Conservation (phyloP, 2,329 filamentous ascomycete genomes). For the Metarhizium anisopliae region DNA sequence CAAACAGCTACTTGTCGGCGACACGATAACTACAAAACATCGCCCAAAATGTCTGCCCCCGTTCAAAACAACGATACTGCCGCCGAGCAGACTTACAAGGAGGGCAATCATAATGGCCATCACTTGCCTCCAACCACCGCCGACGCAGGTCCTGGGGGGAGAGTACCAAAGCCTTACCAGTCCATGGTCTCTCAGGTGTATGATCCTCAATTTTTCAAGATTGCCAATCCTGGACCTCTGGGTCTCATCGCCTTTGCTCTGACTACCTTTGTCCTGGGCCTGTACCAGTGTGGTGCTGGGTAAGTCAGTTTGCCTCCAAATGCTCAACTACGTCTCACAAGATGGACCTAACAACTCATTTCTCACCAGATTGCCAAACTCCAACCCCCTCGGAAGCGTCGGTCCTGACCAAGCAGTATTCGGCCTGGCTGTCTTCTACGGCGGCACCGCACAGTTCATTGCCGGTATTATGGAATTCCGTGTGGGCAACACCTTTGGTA, state of each 20-base stretch:
- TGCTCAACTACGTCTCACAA: neutral
- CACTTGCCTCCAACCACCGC: neutral
- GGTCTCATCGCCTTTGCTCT: conserved; percentile 56
- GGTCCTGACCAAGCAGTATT: conserved; percentile 28
- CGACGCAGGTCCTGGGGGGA: neutral
- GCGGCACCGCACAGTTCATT: conserved; percentile 58
- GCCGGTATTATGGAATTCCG: conserved; percentile 50
- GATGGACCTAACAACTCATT: neutral
- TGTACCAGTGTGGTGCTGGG: conserved; percentile 37
- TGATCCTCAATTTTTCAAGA: conserved; percentile 29
- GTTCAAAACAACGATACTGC: neutral
- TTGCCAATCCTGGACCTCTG: conserved; percentile 52
- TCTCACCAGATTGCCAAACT: conserved; percentile 19
- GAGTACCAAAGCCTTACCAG: conserved; percentile 19
- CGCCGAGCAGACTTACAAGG: conserved; percentile 3
- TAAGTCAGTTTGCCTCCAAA: conserved; percentile 23
- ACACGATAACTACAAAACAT: neutral
- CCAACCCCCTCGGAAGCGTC: conserved; percentile 22
- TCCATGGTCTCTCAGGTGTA: conserved; percentile 26
- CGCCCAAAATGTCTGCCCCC: neutral
- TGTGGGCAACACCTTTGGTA: conserved; percentile 55
- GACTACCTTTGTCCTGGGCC: conserved; percentile 51
- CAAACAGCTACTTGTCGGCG: neutral
- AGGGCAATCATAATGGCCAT: conserved; percentile 1
- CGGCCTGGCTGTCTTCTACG: conserved; percentile 38